Base-by-base conservation (phyloP, 2,329 filamentous ascomycete species). In the Alternaria burnsii region DNA sequence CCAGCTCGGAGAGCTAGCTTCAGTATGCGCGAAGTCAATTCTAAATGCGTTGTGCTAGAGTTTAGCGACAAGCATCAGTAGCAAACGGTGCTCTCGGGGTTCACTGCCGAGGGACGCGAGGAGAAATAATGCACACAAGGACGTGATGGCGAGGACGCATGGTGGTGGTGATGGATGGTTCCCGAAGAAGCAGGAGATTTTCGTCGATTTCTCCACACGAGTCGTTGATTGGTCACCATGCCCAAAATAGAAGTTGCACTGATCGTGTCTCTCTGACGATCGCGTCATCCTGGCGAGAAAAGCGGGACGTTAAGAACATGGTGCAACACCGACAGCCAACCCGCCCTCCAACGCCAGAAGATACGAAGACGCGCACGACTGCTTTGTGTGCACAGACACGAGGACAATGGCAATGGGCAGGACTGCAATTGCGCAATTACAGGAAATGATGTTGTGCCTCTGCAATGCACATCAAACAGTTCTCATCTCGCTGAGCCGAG, bases 381-480 rank as follows among this genome's bases (percentile, higher is more conserved):
- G 50, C 34, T 24, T 18, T 20, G 34, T 20, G 22, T 38, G 36
- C 32, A 52, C 50, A 41, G 16, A 11, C 34, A 60, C 48, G 44
- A 54, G 26, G 26, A 55, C 36, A 7, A n/a, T 36, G 41, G 36
- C 22, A 42, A 16, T 8, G 12, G 26, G 12, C 40, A 16, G 18
- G 30, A 53, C 20, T 32, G 34, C 10, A 8, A 51, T 41, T 41
- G 52, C 47, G 38, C 41, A 47, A 32, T 61, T 28, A 34, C 22
- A 40, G 58, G 57, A 70, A 58, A 68, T 72, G 67, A 71, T 53
- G 55, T 26, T 41, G 42, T 56, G 62, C 50, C 47, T 22, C 47
- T 58, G 54, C 18, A 62, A 61, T 59, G 61, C 55, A 64, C 55
- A 65, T 70, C 67, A 71, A 71, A 72, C 68, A 44, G 52, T 50